Evolutionary conservation across 352 stramenopile genomes (phyloP).

Genomic region (Blastocystis sp.): DNA sequence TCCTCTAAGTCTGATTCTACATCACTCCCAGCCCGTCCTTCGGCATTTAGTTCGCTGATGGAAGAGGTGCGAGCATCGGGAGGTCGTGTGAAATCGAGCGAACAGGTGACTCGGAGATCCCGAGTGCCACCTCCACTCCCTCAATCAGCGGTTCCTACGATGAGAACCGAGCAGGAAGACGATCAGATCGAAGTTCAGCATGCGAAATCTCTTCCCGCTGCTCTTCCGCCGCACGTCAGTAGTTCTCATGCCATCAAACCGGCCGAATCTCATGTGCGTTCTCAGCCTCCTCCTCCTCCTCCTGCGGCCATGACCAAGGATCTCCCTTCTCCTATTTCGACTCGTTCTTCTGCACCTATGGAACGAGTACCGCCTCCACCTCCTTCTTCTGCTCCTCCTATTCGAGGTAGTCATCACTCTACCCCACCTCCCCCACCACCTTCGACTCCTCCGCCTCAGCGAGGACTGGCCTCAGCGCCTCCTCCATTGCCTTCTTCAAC

Average conservation of each 20-base stretch:
- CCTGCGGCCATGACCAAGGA: not conserved
- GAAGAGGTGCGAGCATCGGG: not conserved
- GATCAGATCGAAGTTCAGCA: not conserved
- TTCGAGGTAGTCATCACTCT: not conserved
- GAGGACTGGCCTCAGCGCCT: not conserved
- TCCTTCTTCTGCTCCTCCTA: not conserved
- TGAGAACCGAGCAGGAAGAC: not conserved
- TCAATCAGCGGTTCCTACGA: not conserved
- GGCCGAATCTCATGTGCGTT: not conserved
- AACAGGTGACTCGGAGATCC: not conserved
- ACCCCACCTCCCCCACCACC: not conserved
- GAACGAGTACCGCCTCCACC: not conserved
- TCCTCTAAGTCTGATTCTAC: not conserved
- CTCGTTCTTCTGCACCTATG: not conserved
- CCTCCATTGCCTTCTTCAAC: not conserved
- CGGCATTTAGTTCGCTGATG: not conserved
- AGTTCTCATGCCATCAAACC: not conserved
- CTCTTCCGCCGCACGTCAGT: not conserved
- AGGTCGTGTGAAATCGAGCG: not conserved
- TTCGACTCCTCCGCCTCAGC: not conserved
- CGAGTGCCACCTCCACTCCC: not conserved
- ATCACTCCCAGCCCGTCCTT: not conserved
- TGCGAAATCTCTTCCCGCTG: not conserved
- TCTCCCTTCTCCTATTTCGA: not conserved
- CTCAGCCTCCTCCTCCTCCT: not conserved